Evolutionary conservation across 345 rosid species (phyloP).

Genomic region (Euphorbia tirucalli): DNA sequence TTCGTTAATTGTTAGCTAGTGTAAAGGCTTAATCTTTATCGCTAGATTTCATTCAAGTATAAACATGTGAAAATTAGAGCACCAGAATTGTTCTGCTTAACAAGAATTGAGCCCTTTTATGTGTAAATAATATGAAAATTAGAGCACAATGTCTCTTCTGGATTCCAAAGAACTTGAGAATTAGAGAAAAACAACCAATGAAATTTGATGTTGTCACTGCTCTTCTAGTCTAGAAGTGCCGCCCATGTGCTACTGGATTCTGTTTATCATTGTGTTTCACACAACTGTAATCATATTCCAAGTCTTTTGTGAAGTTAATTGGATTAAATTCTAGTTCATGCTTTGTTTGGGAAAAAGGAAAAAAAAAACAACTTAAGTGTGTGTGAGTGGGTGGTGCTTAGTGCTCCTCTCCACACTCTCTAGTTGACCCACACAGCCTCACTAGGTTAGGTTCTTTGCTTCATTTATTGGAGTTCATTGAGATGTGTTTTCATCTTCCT

Average conservation of each 20-base stretch:
- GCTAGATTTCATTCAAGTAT: too few species aligned
- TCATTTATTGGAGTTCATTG: too few species aligned
- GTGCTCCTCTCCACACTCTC: too few species aligned
- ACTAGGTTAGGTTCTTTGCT: too few species aligned
- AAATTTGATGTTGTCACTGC: neutral
- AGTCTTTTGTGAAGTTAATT: neutral
- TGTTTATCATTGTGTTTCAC: neutral
- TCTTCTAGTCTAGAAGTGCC: neutral
- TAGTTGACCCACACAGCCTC: too few species aligned
- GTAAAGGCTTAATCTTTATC: neutral
- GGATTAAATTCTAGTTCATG: neutral
- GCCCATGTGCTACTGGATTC: neutral
- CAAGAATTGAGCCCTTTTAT: neutral
- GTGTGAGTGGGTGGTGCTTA: too few species aligned
- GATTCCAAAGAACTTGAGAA: neutral
- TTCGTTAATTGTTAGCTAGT: neutral
- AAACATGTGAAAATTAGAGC: neutral
- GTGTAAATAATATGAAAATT: neutral
- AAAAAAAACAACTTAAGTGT: too few species aligned
- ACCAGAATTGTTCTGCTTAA: neutral
- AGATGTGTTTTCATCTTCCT: too few species aligned
- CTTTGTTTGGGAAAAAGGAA: neutral
- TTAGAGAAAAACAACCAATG: neutral
- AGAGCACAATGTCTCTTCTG: neutral
- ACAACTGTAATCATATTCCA: neutral